Percentiles rank a stretch among this genome's conserved stretches.
These are phyloP conservation scores for Stephanodiscus minutulus DNA, from an alignment of 108 stramenopile genomes.

Conservation along the genomic window DNA sequence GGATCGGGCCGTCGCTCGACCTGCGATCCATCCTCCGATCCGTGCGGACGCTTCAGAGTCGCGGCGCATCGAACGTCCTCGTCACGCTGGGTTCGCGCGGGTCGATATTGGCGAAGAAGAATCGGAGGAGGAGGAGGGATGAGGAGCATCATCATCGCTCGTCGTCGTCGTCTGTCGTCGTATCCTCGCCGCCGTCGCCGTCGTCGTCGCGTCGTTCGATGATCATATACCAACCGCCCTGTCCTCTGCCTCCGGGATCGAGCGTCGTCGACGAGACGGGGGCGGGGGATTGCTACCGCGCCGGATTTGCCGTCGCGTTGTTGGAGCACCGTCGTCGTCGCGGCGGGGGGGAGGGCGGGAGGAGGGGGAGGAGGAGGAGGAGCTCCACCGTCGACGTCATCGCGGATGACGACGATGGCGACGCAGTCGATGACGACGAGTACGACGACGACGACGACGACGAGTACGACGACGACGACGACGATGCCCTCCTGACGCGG, in stretches of 20 bases:
- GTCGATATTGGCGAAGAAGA: constrained; percentile 55
- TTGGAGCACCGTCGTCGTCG: constrained; percentile 43
- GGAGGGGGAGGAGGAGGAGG: not conserved
- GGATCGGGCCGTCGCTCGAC: constrained; percentile 23
- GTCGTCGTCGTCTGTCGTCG: not conserved
- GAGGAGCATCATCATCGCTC: constrained; percentile 2
- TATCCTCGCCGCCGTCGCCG: not conserved
- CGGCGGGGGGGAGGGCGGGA: not conserved
- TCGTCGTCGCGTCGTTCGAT: not conserved
- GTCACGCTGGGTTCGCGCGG: constrained; percentile 70
- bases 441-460: too few relatives aligned
- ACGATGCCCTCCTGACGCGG: constrained; percentile 21
- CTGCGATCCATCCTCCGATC: constrained; percentile 10
- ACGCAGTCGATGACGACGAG: too few relatives aligned
- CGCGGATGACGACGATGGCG: too few relatives aligned
- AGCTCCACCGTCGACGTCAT: too few relatives aligned
- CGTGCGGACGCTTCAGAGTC: constrained; percentile 36
- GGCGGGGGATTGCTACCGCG: constrained; percentile 85
- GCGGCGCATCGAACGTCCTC: constrained; percentile 69
- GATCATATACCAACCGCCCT: constrained; percentile 47
- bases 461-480: constrained; percentile 1
- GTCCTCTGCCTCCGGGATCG: constrained; percentile 23
- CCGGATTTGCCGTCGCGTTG: constrained; percentile 79
- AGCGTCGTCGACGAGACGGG: constrained; percentile 81
- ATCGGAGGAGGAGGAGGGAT: too few relatives aligned